Evolutionary conservation across 1,139 yeast genomes (phyloP).

Genomic region (Sugiyamaella grinbergsii): DNA sequence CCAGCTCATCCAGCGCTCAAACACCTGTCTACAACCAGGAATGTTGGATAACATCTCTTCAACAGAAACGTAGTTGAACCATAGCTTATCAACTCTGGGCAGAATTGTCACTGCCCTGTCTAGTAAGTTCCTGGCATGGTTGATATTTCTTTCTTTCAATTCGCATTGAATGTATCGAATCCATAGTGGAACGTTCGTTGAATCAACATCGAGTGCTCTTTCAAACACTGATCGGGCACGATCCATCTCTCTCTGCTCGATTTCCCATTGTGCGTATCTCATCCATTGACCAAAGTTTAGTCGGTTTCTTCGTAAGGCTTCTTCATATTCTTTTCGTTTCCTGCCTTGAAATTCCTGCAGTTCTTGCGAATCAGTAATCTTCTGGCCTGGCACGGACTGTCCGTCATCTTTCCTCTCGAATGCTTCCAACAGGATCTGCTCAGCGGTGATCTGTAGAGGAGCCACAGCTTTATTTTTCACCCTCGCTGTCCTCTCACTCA

Average conservation of each 20-base stretch:
- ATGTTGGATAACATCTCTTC: conserved; percentile 78
- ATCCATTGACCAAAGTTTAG: conserved; percentile 87
- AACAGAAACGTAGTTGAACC: conserved; percentile 75
- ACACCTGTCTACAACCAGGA: conserved; percentile 63
- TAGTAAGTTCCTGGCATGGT: conserved; percentile 84
- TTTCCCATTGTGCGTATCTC: conserved; percentile 87
- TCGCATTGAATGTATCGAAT: conserved; percentile 79
- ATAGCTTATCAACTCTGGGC: conserved; percentile 80
- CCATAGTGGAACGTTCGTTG: conserved; percentile 82
- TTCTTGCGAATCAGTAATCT: conserved; percentile 79
- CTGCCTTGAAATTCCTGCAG: conserved; percentile 71
- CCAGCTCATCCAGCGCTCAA: conserved; percentile 83
- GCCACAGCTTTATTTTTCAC: conserved; percentile 51
- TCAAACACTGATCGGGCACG: conserved; percentile 88
- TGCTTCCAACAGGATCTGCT: conserved; percentile 58
- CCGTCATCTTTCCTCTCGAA: conserved; percentile 52
- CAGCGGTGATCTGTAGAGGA: conserved; percentile 57
- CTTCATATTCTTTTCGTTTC: conserved; percentile 80
- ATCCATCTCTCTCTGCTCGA: conserved; percentile 71
- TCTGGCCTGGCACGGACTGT: conserved; percentile 46
- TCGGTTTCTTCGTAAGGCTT: conserved; percentile 78
- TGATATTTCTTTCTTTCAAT: conserved; percentile 67
- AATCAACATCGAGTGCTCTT: conserved; percentile 78
- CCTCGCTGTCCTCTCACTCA: conserved; percentile 21
- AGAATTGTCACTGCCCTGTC: conserved; percentile 74